Conservation (phyloP, 192 early-diverging fungal genomes). For the Tieghemiomyces parasiticus region DNA sequence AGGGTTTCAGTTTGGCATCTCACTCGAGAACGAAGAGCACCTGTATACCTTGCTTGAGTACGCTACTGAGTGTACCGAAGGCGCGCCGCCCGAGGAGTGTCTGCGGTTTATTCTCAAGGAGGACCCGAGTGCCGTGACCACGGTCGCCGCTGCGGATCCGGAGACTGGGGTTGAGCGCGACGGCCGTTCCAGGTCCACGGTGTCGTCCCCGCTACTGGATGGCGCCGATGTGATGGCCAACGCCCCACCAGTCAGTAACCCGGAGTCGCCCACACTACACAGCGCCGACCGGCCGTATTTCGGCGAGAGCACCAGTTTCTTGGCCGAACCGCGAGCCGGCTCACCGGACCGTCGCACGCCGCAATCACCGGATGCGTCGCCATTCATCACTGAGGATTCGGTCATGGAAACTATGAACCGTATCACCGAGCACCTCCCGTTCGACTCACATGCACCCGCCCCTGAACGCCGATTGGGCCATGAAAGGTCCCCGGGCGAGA, state of each 20-base stretch:
- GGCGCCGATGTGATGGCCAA: not conserved
- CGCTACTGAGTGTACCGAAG: slow-evolving; percentile 5
- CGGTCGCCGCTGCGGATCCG: too few relatives aligned
- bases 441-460: not conserved
- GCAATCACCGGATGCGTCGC: not conserved
- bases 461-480: too few relatives aligned
- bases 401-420: slow-evolving; percentile 10
- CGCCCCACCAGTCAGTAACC: not conserved
- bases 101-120: slow-evolving; percentile 11
- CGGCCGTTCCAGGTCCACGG: too few relatives aligned
- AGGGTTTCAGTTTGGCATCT: slow-evolving; percentile 7
- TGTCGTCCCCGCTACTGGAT: too few relatives aligned
- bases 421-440: slow-evolving; percentile 3
- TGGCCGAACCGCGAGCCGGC: too few relatives aligned
- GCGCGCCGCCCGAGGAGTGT: not conserved
- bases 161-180: too few relatives aligned
- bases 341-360: too few relatives aligned
- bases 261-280: not conserved
- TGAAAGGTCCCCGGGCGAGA: too few relatives aligned
- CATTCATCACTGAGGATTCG: slow-evolving; percentile 1
- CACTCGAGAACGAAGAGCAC: slow-evolving; percentile 2
- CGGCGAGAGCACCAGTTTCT: not conserved
- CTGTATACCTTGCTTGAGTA: slow-evolving; percentile 9
- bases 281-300: not conserved
- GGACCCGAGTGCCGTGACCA: too few relatives aligned